phyloP scores from a whole-genome alignment of 345 rosid genomes.

The Brassica cretica region DNA sequence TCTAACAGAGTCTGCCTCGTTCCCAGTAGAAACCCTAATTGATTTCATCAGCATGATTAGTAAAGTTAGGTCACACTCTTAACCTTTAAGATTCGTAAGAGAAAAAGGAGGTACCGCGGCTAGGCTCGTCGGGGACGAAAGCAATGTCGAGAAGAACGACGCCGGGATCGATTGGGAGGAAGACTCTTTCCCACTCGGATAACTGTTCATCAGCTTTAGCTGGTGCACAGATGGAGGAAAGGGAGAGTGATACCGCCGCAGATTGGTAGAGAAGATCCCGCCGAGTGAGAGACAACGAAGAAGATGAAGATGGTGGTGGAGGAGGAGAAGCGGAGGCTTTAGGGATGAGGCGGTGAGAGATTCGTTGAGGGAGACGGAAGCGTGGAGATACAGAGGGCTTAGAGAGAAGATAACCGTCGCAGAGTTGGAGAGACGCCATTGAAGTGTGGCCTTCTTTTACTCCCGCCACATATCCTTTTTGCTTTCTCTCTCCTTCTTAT shows the following conservation, averaged over 20 bases:
- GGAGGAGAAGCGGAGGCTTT: conserved; percentile 44
- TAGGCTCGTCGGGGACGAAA: conserved; percentile 75
- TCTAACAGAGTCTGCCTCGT: conserved; percentile 90
- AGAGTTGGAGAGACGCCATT: conserved; percentile 51
- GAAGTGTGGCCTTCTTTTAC: not conserved
- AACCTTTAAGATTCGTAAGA: not conserved
- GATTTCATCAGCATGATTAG: not conserved
- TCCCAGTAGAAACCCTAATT: conserved; percentile 73
- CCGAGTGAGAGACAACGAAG: conserved; percentile 43
- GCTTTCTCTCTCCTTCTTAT: conserved; percentile 29
- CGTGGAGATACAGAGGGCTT: conserved; percentile 41
- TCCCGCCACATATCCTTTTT: conserved; percentile 25
- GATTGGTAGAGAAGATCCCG: conserved; percentile 56
- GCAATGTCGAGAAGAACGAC: conserved; percentile 95
- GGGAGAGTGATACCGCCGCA: conserved; percentile 46
- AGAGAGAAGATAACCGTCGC: conserved; percentile 41
- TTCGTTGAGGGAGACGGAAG: conserved; percentile 28
- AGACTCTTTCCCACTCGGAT: conserved; percentile 77
- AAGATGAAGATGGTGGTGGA: conserved; percentile 3
- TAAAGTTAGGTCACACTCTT: too few species aligned
- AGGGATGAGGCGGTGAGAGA: conserved; percentile 39
- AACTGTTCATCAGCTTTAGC: conserved; percentile 60
- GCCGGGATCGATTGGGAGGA: conserved; percentile 80
- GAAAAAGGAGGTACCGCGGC: conserved; percentile 51
- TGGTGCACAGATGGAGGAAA: conserved; percentile 37